Conservation (phyloP, 2,329 filamentous ascomycete genomes). For the Juglanconis oblonga region DNA sequence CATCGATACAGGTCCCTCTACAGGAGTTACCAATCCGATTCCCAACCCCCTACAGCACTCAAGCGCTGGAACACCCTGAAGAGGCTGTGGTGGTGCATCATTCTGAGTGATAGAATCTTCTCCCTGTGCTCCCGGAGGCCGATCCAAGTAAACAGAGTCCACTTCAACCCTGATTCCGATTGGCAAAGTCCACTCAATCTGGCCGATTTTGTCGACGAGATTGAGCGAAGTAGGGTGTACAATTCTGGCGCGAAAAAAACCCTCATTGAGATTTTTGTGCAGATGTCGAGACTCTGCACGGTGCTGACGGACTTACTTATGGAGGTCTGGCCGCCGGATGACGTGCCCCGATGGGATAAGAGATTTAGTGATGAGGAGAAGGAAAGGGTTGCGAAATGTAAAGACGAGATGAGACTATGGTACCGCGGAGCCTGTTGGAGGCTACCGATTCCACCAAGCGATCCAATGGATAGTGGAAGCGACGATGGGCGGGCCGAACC, state of each 20-base stretch:
- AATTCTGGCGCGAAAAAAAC: constrained; percentile 41
- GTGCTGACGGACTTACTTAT: constrained; percentile 45
- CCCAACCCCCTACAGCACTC: constrained; percentile 18
- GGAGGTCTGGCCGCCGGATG: constrained; percentile 42
- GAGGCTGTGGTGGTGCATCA: constrained; percentile 36
- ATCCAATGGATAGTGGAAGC: constrained; percentile 25
- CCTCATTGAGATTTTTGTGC: constrained; percentile 42
- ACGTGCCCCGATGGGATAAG: constrained; percentile 37
- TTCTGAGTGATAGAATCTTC: constrained; percentile 34
- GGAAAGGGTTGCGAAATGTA: constrained; percentile 33
- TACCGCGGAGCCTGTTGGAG: constrained; percentile 35
- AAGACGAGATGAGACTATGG: constrained; percentile 36
- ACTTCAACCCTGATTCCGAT: constrained; percentile 25
- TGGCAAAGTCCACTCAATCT: constrained; percentile 34
- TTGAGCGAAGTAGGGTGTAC: constrained; percentile 43
- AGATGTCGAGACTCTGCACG: constrained; percentile 43
- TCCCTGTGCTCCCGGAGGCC: constrained; percentile 32
- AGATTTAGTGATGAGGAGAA: constrained; percentile 30
- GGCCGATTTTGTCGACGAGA: constrained; percentile 42
- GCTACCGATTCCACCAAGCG: constrained; percentile 37
- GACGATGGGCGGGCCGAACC: constrained; percentile 5
- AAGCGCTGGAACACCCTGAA: constrained; percentile 25
- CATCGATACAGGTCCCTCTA: constrained; percentile 35
- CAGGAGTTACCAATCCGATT: constrained; percentile 25
- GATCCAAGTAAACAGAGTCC: constrained; percentile 30